phyloP scores from a whole-genome alignment of 2,329 filamentous ascomycete genomes.

The Fusarium sp. region DNA sequence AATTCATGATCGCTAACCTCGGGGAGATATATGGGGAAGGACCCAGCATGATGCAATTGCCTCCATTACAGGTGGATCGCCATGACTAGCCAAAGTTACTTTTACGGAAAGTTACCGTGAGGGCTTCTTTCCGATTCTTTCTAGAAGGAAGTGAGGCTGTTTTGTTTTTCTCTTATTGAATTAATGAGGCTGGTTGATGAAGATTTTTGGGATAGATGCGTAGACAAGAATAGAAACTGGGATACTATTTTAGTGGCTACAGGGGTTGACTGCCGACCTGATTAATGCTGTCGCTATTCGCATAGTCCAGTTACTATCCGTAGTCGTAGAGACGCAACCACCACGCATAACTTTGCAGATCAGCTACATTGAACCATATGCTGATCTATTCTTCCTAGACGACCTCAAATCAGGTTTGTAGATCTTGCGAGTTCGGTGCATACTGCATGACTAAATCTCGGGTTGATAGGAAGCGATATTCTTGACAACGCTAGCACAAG shows the following conservation, averaged over 20 bases:
- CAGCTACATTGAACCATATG: neutral
- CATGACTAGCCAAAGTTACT: slow-evolving; percentile 30
- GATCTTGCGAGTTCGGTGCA: neutral
- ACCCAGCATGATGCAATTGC: slow-evolving; percentile 36
- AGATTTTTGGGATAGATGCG: too few relatives aligned
- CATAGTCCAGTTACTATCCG: neutral
- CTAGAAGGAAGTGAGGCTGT: slow-evolving; percentile 23
- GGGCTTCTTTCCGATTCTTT: slow-evolving; percentile 22
- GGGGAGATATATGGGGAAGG: slow-evolving; percentile 28
- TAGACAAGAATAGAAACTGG: neutral
- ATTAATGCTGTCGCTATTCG: neutral
- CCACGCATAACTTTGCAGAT: neutral
- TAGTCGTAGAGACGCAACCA: neutral
- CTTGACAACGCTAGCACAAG: neutral
- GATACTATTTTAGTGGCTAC: neutral
- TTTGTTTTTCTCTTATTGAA: neutral
- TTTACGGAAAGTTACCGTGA: slow-evolving; percentile 24
- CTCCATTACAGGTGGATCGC: slow-evolving; percentile 28
- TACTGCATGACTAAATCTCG: neutral
- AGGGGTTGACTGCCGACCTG: neutral
- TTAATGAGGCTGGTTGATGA: neutral
- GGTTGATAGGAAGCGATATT: neutral
- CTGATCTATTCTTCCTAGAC: neutral
- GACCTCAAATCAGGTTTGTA: neutral
- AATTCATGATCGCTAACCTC: slow-evolving; percentile 16